These are phyloP conservation scores for Apiospora saccharicola DNA, from an alignment of 2,329 filamentous ascomycete species.

Conservation along the genomic window DNA sequence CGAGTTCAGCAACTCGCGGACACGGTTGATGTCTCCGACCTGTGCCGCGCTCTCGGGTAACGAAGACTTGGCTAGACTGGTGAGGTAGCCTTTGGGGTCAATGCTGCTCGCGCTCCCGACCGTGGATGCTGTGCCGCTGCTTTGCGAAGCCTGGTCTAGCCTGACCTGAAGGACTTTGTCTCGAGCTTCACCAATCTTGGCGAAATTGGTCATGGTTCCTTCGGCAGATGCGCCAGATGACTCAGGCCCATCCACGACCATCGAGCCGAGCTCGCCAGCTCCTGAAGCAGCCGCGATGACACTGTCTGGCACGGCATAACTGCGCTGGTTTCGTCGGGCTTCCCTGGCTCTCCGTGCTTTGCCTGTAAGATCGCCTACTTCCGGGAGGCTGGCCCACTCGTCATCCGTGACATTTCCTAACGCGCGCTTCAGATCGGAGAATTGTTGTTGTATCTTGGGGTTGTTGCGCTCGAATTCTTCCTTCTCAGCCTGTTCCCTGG, in stretches of 20 bases:
- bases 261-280: slow-evolving; percentile 83
- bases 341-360: slow-evolving; percentile 89
- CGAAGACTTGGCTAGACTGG: slow-evolving; percentile 84
- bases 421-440: slow-evolving; percentile 92
- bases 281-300: slow-evolving; percentile 88
- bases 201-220: slow-evolving; percentile 97
- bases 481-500: slow-evolving; percentile 86
- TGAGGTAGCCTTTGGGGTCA: slow-evolving; percentile 95
- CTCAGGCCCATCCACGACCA: slow-evolving; percentile 80
- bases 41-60: slow-evolving; percentile 81
- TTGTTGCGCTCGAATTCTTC: slow-evolving; percentile 98
- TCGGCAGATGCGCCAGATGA: slow-evolving; percentile 63
- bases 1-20: slow-evolving; percentile 89
- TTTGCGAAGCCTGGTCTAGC: slow-evolving; percentile 82
- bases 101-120: slow-evolving; percentile 88
- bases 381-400: slow-evolving; percentile 94
- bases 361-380: slow-evolving; percentile 95
- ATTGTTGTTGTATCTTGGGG: slow-evolving; percentile 97
- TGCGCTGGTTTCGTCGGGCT: slow-evolving; percentile 76
- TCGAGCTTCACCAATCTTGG: slow-evolving; percentile 93
- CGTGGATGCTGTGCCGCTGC: slow-evolving; percentile 70
- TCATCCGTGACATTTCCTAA: slow-evolving; percentile 90
- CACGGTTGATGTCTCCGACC: slow-evolving; percentile 94
- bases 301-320: slow-evolving; percentile 97
- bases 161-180: slow-evolving; percentile 96